Evolutionary conservation across 2,329 filamentous ascomycete genomes (phyloP).

Genomic region (Lasiodiplodia gonubiensis): DNA sequence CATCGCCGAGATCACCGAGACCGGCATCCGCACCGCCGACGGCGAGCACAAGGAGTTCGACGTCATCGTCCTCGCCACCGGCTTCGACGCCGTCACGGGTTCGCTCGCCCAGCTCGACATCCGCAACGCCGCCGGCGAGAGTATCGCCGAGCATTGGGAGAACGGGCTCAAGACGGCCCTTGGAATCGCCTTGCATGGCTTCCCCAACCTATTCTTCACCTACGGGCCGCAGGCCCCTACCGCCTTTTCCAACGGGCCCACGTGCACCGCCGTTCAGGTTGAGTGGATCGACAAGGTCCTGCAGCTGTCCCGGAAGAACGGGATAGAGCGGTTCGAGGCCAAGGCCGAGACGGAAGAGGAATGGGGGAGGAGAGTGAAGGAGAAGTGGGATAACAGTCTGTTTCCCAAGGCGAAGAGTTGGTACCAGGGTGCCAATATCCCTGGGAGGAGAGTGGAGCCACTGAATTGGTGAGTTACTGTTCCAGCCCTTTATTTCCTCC

Average conservation of each 20-base stretch:
- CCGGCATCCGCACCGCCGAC: constrained; percentile 56
- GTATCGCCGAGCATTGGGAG: neutral
- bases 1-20: constrained; percentile 55
- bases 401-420: constrained; percentile 39
- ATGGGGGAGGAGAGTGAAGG: constrained; percentile 43
- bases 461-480: constrained; percentile 43
- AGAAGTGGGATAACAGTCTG: constrained; percentile 38
- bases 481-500: constrained; percentile 23
- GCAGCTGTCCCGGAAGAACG: constrained; percentile 44
- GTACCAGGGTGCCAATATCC: constrained; percentile 50
- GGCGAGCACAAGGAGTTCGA: constrained; percentile 61
- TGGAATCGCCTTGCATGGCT: constrained; percentile 35
- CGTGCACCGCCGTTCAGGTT: constrained; percentile 52
- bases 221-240: constrained; percentile 56
- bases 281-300: constrained; percentile 54
- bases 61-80: constrained; percentile 56
- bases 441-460: constrained; percentile 50
- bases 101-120: constrained; percentile 1
- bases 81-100: constrained; percentile 51
- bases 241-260: constrained; percentile 54
- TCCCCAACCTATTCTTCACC: constrained; percentile 50
- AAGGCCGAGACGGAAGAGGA: constrained; percentile 50
- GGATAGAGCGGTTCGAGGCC: constrained; percentile 48
- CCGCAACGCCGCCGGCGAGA: neutral
- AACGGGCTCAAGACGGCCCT: neutral